Evolutionary conservation across 176 grass and related monocot species (phyloP), one percentile per base, ranked within the genome.

Genomic region (Triticum turgidum): DNA sequence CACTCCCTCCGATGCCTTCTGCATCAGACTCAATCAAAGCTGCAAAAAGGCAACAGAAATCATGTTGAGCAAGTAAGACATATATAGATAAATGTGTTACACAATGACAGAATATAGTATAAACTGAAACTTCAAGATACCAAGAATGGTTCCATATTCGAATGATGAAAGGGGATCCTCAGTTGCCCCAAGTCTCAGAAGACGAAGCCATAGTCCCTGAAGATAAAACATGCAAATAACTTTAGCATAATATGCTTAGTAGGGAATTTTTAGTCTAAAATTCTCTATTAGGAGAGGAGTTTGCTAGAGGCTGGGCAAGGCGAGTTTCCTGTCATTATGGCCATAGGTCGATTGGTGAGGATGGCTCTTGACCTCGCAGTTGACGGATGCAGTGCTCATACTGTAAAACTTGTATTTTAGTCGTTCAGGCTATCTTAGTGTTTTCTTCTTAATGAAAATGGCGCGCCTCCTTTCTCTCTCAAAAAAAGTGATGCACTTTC

Each of bases 101-200:
- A 33, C 82, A 82, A 51, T 39, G 44, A 77, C 29, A 56, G 15
- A 54, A 56, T 73, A 82, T 81, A 14, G 34, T 70, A 69, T 76
- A 67, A 83, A 75, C 11, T 77, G 45, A 78, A 86, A 86, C 35
- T 74, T 83, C 73, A 88, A 39, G 35, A 88, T 98, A 99, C 97
- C 97, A 91, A 99, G 94, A 91, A 99, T 99, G 54, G 97, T 99
- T 90, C 97, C 97, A 84, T 99, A 99, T 96, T 99, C 97, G 78
- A 99, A 99, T 80, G 97, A 99, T 81, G 97, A 99, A 82, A 99
- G 97, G 75, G 97, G 97, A 91, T 99, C 97, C 73, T 99, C 97
- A 64, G 97, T 99, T 83, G 92, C 93, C 71, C 97, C 92, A 89
- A 99, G 97, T 86, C 94, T 94, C 63, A 99, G 88, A 83, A 99